Base-by-base conservation (phyloP, 345 rosid genomes). In the Gossypium anomalum region DNA sequence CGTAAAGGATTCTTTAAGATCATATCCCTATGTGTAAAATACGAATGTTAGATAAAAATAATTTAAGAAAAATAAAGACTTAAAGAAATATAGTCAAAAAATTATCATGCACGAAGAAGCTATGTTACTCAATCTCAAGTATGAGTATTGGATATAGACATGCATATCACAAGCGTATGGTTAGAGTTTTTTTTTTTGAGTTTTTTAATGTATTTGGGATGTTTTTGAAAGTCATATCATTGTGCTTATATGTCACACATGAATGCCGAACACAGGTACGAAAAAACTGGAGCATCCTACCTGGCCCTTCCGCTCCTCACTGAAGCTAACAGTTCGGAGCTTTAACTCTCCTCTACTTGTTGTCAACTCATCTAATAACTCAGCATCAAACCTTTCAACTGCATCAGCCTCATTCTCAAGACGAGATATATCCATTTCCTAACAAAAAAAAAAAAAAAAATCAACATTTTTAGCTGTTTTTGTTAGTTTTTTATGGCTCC, bases 311-410 rank as follows among this genome's bases (percentile, higher is more conserved):
- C 60, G 75, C 53, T 89, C 89, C 53, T 90, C 90, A 1, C 68
- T 79, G 60, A 87, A 85, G 80, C 96, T 90, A 19, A 82, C 69
- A 29, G 79, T 85, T 80, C 91, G 82, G 20, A 87, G 73, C 77
- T 88, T 91, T 16, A 93, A 22, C 78, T 93, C 98, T 10, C 98
- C 97, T 83, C 93, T 89, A 48, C 87, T 83, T 10, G 98, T 93
- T 23, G 97, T 93, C 74, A 91, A 74, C 82, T 89, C 91, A 22
- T 91, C 97, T 55, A 91, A 74, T 67, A 87, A 82, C 88, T 93
- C 98, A 1, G 87, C 90, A 49, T 88, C 92, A 1, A 80, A 58
- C 12, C 78, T 52, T 44, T 80, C 90, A n/a, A 74, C 70, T 65
- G 62, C 84, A 34, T 69, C 80, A 53, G 85, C 89, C 77, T 67